Evolutionary conservation across 169 alveolate species (phyloP), one percentile per base, ranked within the genome.

Genomic region (Eimeria zaria): DNA sequence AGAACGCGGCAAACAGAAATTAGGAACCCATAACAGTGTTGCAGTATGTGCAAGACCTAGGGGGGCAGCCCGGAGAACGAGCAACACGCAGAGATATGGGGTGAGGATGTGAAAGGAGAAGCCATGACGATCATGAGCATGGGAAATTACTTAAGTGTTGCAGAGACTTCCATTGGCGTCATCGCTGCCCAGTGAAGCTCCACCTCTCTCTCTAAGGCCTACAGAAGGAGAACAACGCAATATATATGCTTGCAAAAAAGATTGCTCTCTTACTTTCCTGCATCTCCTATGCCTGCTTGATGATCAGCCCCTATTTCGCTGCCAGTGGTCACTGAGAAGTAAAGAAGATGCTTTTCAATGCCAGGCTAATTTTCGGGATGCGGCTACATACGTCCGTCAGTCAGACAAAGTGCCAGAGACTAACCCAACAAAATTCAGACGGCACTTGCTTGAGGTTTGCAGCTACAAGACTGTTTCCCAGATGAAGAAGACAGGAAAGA

Each of bases 141-240:
- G 80, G 30, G 8, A 30, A 69, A 51, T 51, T 85, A 85, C 92
- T 58, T 85, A 36, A 85, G 92, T 1, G 58, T 46, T 39, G 74
- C 92, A 8, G 80, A 85, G 62, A 85, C 92, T 46, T 85, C 78
- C 69, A 39, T 30, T 36, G 92, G 92, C 36, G 92, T 58, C 41
- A 85, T n/a, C 60, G 92, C 78, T 36, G 92, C 55, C 92, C 92
- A 85, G 39, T 85, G 92, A 22, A 85, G 92, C 69, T 85, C 92
- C 39, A 85, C 69, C 60, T 85, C 92, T 62, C 92, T 33, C 48
- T 85, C 92, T 53, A 85, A 8, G 46, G 92, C 92, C 92, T 85
- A 46, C 55, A 36, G 30, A 24, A 20, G 4, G 41, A 24, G 20
- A 36, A 36, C n/a, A 33, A 44, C 73, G 51, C 91, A 83, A 78